Evolutionary conservation across 768 basidiomycete genomes (phyloP), one percentile per base, ranked within the genome.

Genomic region (Amanita molliuscula): DNA sequence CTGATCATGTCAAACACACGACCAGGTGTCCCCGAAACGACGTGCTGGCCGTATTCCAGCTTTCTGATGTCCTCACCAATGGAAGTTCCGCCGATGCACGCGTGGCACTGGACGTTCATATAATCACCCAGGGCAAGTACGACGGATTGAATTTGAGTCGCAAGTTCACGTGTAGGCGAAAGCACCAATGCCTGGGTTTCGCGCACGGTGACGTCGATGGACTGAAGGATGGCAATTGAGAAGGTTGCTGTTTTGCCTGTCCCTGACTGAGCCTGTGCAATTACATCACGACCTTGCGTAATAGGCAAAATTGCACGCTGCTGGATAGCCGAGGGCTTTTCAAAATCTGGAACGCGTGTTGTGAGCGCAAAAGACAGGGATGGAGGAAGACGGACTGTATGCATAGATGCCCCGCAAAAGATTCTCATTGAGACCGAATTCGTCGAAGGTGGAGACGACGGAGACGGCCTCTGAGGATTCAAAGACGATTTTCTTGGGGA

Each of bases 191-290:
- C 95, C 67, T 98, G 95, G 2, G 92, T 93, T 70, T 96, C 93
- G 54, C 93, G 83, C 44, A 97, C 79, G 34, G 88, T 84, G 37
- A 89, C 82, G 66, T 99, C 95, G 79, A 99, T 96, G 55, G 90
- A 91, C 65, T 99, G 95, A 47, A 99, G 82, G 66, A 96, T 91
- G 57, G 94, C 88, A 65, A 99, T 96, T 58, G 93, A 94, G 72
- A 97, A 97, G 16, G 95, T 96, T 5, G 95, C 95, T 8, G 95
- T 99, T 89, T 98, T 99, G 78, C 95, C 95, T 33, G 95, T 97
- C 65, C 95, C 95, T 29, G 94, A 96, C 72, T 98, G 95, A 37
- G 95, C 95, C 73, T 97, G 95, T 31, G 95, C 95, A 65, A 99
- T 97, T 53, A 97, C 95, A 77, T 98, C 95, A 56, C 94, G 84